phyloP scores from a whole-genome alignment of 2,329 filamentous ascomycete genomes.

The Seiridium unicorne region DNA sequence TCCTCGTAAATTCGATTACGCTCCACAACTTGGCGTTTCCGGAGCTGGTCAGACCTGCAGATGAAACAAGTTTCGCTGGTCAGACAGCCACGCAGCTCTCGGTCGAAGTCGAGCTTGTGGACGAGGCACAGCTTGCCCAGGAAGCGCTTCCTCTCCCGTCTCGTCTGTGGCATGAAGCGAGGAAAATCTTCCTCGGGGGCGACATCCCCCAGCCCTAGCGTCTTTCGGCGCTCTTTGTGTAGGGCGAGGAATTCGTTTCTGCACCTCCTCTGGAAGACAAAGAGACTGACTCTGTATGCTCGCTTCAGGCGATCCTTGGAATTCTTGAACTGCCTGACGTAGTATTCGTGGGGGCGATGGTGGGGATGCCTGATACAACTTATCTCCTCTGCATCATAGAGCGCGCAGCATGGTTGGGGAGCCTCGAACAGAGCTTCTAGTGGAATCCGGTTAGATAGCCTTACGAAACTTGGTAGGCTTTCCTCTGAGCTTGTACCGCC shows the following conservation, averaged over 20 bases:
- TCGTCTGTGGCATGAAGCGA: background rate
- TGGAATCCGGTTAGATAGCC: no score
- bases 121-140: background rate
- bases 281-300: background rate
- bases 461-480: no score
- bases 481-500: no score
- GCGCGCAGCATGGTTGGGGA: no score
- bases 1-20: background rate
- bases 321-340: background rate
- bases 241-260: background rate
- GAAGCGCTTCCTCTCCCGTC: background rate
- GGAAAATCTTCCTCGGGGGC: background rate
- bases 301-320: background rate
- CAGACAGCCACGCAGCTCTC: background rate
- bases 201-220: background rate
- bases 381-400: no score
- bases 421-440: no score
- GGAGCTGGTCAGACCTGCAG: background rate
- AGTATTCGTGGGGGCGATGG: background rate
- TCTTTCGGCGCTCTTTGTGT: background rate
- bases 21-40: background rate
- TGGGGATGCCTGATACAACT: background rate
- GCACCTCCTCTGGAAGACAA: background rate
- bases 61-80: background rate
- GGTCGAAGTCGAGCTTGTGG: background rate